phyloP scores from a whole-genome alignment of 2,329 filamentous ascomycete species.

The Penicillium brasilianum region DNA sequence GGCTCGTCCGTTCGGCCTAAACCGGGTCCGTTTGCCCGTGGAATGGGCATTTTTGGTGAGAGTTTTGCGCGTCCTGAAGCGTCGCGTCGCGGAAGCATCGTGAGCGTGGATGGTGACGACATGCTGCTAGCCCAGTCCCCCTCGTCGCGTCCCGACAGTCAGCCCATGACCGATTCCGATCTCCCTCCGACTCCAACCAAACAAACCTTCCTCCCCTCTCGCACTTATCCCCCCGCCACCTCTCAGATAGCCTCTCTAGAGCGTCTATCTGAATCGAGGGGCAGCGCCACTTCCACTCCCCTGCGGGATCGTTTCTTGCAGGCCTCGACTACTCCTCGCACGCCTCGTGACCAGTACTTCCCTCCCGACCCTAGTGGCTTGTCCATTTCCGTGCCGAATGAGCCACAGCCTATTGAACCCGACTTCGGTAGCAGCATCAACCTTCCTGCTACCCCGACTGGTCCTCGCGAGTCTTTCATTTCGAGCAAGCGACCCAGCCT shows the following conservation, averaged over 20 bases:
- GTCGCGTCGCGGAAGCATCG: conserved; percentile 70
- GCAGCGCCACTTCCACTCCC: conserved; percentile 57
- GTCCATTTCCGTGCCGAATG: conserved; percentile 73
- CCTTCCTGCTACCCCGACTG: conserved; percentile 83
- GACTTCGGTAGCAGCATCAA: conserved; percentile 48
- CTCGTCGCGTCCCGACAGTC: conserved; percentile 59
- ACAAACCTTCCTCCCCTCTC: conserved; percentile 46
- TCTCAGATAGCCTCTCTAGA: conserved; percentile 43
- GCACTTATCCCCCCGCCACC: conserved; percentile 41
- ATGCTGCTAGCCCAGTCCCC: conserved; percentile 63
- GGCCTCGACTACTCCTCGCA: conserved; percentile 67
- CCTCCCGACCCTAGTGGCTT: conserved; percentile 81
- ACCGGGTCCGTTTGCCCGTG: conserved; percentile 70
- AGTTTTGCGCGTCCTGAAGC: conserved; percentile 54
- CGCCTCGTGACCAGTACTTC: conserved; percentile 74
- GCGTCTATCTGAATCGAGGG: conserved; percentile 39
- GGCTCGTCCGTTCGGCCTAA: conserved; percentile 62
- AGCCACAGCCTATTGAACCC: conserved; percentile 45
- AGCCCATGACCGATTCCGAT: conserved; percentile 68
- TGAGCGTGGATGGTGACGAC: conserved; percentile 82
- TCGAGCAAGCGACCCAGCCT: conserved; percentile 68
- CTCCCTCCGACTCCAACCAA: conserved; percentile 96
- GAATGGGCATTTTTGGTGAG: conserved; percentile 66
- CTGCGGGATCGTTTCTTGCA: conserved; percentile 60
- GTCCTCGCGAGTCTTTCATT: conserved; percentile 61